Percentiles rank a stretch among this genome's conserved stretches.
Conservation (phyloP, 495 filamentous ascomycete genomes). For the Chaetomidium leptoderma region DNA sequence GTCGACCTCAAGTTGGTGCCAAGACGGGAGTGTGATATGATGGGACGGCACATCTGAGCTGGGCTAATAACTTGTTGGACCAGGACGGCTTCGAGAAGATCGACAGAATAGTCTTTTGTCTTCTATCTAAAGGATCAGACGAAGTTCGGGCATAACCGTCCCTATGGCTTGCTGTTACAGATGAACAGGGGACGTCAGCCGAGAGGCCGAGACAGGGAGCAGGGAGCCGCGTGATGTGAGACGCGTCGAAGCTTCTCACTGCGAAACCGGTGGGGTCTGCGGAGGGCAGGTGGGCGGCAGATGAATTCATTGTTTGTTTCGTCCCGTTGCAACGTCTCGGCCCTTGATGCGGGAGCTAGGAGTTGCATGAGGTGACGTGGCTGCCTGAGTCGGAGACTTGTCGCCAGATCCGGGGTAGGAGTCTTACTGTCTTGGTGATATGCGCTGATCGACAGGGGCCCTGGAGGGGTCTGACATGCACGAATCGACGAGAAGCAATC, state of each 20-base stretch:
- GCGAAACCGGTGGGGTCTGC: background rate
- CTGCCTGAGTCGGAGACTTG: background rate
- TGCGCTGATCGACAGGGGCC: conserved; percentile 4
- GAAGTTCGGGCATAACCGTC: background rate
- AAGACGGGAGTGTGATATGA: background rate
- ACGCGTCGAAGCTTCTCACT: background rate
- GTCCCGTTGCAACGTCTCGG: background rate
- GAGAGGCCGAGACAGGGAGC: background rate
- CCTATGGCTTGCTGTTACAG: conserved; percentile 2
- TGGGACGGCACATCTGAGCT: background rate
- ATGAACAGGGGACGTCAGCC: background rate
- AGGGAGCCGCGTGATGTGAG: background rate
- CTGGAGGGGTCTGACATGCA: too few species aligned
- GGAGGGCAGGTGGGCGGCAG: background rate
- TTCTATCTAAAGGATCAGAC: background rate
- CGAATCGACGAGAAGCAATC: background rate
- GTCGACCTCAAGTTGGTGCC: background rate
- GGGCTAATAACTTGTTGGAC: too few species aligned
- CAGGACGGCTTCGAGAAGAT: too few species aligned
- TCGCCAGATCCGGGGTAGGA: conserved; percentile 8
- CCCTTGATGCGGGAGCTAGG: background rate
- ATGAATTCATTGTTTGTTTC: background rate
- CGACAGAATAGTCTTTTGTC: background rate
- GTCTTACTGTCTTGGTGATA: background rate
- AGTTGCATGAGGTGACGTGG: conserved; percentile 9